Evolutionary conservation across 2,329 filamentous ascomycete species (phyloP), one percentile per base, ranked within the genome.

Genomic region (Sclerotinia subarctica): DNA sequence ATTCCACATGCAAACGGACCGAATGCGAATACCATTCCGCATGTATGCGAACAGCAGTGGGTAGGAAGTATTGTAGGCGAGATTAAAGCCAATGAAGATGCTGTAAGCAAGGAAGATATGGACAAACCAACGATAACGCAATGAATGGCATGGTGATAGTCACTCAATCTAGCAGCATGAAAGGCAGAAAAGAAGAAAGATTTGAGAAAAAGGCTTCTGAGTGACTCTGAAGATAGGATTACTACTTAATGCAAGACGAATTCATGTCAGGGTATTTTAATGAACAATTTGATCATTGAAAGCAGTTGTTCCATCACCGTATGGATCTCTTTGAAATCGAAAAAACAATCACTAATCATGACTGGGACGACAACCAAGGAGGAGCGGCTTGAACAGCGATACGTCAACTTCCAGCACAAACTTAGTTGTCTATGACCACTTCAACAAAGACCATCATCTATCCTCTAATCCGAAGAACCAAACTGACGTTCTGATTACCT

Each of bases 11-110:
- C n/a, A 19, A 51, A 52, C 24, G 32, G 10, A 42, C 17, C 17
- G 26, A 44, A 42, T 32, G 3, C 4, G 21, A 62, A 35, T 5
- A 42, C 42, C 47, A 19, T 26, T 13, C 19, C 53, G 26, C 24
- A 32, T 46, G 3, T 51, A 26, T 5, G 13, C 52, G 66, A 60
- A 47, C 26, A 57, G 56, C 47, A 26, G 13, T 75, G 74, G 73
- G 66, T 69, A 21, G 73, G 73, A 13, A 72, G 73, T 60, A 72
- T 74, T 8, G 70, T 74, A 8, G 74, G 71, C 0, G 73, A 75
- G 42, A 68, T 75, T 52, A 44, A 47, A 65, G 42, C 29, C 11
- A 17, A 42, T 7, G 63, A 47, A 21, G 26, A 47, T 32, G 11
- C 8, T 19, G 21, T 65, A 15, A 19, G 15, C 24, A 58, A 46